Evolutionary conservation across 2,329 filamentous ascomycete species (phyloP).

Genomic region (Dichotomopilus funicola): DNA sequence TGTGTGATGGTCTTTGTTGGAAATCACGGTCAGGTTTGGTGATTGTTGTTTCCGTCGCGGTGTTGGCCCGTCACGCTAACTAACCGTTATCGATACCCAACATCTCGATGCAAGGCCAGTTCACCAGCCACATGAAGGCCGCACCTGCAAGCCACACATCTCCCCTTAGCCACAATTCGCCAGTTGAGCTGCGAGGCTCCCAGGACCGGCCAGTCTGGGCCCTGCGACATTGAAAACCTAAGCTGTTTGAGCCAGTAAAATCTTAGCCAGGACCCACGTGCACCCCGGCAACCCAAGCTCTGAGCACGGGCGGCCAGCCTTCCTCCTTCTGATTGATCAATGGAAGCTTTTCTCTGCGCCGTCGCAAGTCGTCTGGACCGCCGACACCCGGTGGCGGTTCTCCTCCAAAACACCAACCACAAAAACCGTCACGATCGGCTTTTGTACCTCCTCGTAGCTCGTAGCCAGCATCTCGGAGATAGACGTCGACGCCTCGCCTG

Average conservation of each 20-base stretch:
- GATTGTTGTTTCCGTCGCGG: slow-evolving; percentile 4
- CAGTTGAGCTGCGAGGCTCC: no score
- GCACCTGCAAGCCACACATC: no score
- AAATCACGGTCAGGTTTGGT: not conserved
- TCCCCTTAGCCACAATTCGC: no score
- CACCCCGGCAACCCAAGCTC: not conserved
- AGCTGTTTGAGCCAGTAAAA: slow-evolving; percentile 14
- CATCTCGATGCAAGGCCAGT: not conserved
- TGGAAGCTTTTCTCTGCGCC: slow-evolving; percentile 14
- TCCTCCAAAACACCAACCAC: not conserved
- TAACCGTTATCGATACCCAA: not conserved
- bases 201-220: no score
- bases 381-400: slow-evolving; percentile 6
- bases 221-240: no score
- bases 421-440: not conserved
- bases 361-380: slow-evolving; percentile 6
- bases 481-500: not conserved
- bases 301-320: slow-evolving; percentile 6
- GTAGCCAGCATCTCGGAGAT: not conserved
- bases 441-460: not conserved
- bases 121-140: no score
- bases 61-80: slow-evolving; percentile 4
- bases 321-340: slow-evolving; percentile 22
- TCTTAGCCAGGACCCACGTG: slow-evolving; percentile 18
- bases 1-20: not conserved